Percentiles rank a stretch among this genome's conserved stretches.
These are phyloP conservation scores for Turritis glabra DNA, from an alignment of 345 rosid species.

Conservation along the genomic window DNA sequence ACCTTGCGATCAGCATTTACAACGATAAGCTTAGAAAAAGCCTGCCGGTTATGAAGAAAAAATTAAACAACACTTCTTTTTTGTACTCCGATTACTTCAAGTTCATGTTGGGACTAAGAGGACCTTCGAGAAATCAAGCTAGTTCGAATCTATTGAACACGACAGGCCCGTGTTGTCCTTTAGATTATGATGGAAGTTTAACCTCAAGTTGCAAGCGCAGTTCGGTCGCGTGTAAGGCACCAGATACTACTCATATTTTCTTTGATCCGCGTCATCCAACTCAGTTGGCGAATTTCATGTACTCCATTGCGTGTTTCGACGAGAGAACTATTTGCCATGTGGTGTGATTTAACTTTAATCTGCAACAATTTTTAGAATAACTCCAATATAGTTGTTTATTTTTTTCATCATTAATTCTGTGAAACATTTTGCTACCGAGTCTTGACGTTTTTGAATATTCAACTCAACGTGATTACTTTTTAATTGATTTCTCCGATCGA, in stretches of 20 bases:
- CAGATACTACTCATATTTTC: conserved; percentile 3
- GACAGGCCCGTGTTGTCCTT: conserved; percentile 23
- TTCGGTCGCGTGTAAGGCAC: neutral
- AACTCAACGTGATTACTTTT: neutral
- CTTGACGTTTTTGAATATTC: neutral
- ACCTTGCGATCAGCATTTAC: conserved; percentile 8
- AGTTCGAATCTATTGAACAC: neutral
- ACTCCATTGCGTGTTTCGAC: conserved; percentile 10
- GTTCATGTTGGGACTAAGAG: conserved; percentile 18
- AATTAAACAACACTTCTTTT: neutral
- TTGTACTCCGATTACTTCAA: conserved; percentile 34
- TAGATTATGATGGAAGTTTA: neutral
- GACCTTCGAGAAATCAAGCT: neutral
- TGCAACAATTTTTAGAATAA: neutral
- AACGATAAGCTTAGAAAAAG: conserved; percentile 21
- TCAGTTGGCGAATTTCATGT: conserved; percentile 25
- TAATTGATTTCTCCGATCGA: neutral
- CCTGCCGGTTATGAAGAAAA: neutral
- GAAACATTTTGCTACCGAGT: neutral
- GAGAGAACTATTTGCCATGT: conserved; percentile 9
- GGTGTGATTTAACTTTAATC: neutral
- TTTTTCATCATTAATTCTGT: neutral
- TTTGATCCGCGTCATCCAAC: conserved; percentile 32
- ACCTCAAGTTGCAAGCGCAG: neutral
- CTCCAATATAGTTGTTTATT: neutral